These are phyloP conservation scores for Chrysanthemum makinoi DNA, from an alignment of 129 eudicot species.

Conservation along the genomic window DNA sequence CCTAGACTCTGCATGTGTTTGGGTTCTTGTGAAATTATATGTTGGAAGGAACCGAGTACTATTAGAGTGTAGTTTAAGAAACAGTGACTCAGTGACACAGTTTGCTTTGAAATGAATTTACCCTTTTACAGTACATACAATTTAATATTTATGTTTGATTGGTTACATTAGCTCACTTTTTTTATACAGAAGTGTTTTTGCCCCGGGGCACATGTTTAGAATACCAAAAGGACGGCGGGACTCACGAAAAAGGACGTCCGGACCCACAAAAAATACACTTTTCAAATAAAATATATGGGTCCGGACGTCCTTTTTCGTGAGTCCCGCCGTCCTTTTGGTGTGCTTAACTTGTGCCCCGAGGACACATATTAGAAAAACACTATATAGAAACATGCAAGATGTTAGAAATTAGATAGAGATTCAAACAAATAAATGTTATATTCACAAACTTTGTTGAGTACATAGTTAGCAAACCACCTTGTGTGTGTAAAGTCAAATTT, in stretches of 20 bases:
- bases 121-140: not conserved
- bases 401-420: not conserved
- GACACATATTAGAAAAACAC: too few relatives aligned
- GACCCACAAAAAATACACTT: too few relatives aligned
- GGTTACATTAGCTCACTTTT: not conserved
- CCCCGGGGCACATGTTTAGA: too few relatives aligned
- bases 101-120: constrained; percentile 12
- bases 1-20: constrained; percentile 27
- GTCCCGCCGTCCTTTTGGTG: too few relatives aligned
- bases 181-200: not conserved
- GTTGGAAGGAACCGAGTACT: constrained; percentile 9
- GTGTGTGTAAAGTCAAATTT: not conserved
- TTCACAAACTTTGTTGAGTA: too few relatives aligned
- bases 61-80: constrained; percentile 23
- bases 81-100: constrained; percentile 15
- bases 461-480: too few relatives aligned
- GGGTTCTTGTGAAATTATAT: constrained; percentile 33
- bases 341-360: too few relatives aligned
- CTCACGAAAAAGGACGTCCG: too few relatives aligned
- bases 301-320: too few relatives aligned
- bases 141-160: not conserved
- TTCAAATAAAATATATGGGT: too few relatives aligned
- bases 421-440: not conserved
- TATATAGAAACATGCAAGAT: not conserved
- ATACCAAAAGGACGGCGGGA: too few relatives aligned